Evolutionary conservation across 371 early-diverging fungal genomes (phyloP), one percentile per base, ranked within the genome.

Genomic region (Mortierella sp.): DNA sequence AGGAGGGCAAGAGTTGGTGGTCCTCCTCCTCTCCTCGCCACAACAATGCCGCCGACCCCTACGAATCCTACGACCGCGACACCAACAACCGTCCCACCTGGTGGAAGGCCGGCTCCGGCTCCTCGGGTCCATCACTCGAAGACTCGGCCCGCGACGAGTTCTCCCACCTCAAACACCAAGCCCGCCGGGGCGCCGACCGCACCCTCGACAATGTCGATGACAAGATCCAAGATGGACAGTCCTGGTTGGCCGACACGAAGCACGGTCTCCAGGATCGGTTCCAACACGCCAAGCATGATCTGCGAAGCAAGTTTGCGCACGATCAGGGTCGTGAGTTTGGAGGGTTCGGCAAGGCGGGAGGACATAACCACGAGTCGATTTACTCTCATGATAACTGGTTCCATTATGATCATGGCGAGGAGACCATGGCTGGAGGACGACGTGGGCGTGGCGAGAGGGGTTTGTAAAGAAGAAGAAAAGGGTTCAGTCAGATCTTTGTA

Each of bases 351-450:
- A n/a, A 18, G 16, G 44, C 2, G 5, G 44, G 55, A 18, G 72
- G 65, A 7, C 78, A 75, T 41, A 46, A 76, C 75, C 76, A 77
- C 29, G 48, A 72, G 14, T 78, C 81, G 21, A 35, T 81, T 56
- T 78, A 78, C 56, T 81, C 81, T 27, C 29, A 78, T 48, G 85
- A 85, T 75, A 78, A 79, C 70, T 85, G 85, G 85, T 85, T 85
- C 77, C 85, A 85, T 58, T 79, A 72, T 68, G 83, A 77, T 41
- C 72, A 74, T 51, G 71, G 77, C 41, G 75, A 77, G 35, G 76
- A 77, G 46, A 51, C 48, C 3, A 51, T 72, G 12, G 32, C 38
- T 6, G 74, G 77, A 16, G 49, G 77, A 32, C 35, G 35, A 29
- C 63, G 63, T 35, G 63, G 63, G 29, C 63, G 63, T 38, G 63